Percentiles rank a stretch among this genome's conserved stretches.
Evolutionary conservation across 345 rosid species (phyloP).

Genomic region (Citrus reticulata): DNA sequence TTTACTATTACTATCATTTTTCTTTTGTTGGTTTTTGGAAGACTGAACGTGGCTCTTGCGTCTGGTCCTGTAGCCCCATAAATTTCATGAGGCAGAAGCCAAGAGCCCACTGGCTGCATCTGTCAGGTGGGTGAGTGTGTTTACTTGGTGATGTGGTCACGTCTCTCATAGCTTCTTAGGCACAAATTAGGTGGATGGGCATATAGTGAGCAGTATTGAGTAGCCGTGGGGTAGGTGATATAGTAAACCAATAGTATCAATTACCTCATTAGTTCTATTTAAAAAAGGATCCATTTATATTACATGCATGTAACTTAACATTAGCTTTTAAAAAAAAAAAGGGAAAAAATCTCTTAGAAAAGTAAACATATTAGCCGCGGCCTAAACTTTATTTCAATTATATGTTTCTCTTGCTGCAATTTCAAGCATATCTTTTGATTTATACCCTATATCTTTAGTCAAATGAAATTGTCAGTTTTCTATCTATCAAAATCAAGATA

Average conservation of each 20-base stretch:
- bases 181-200: slow-evolving; percentile 21
- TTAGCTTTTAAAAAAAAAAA: too few species aligned
- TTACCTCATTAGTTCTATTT: neutral
- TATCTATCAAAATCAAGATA: too few species aligned
- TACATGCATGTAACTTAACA: too few species aligned
- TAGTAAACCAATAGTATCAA: neutral
- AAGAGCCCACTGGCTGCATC: neutral
- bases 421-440: neutral
- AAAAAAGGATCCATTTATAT: too few species aligned
- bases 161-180: slow-evolving; percentile 1
- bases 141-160: neutral
- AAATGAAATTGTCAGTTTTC: too few species aligned
- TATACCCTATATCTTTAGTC: too few species aligned
- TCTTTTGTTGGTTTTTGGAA: neutral
- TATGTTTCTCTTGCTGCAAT: neutral
- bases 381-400: neutral
- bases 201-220: neutral
- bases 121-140: neutral
- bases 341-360: too few species aligned
- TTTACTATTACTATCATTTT: neutral
- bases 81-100: neutral
- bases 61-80: neutral
- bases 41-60: neutral
- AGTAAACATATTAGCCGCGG: too few species aligned
- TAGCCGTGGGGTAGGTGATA: slow-evolving; percentile 2